Evolutionary conservation across 2,329 filamentous ascomycete genomes (phyloP), one percentile per base, ranked within the genome.

Genomic region (Microsporum audouinii): DNA sequence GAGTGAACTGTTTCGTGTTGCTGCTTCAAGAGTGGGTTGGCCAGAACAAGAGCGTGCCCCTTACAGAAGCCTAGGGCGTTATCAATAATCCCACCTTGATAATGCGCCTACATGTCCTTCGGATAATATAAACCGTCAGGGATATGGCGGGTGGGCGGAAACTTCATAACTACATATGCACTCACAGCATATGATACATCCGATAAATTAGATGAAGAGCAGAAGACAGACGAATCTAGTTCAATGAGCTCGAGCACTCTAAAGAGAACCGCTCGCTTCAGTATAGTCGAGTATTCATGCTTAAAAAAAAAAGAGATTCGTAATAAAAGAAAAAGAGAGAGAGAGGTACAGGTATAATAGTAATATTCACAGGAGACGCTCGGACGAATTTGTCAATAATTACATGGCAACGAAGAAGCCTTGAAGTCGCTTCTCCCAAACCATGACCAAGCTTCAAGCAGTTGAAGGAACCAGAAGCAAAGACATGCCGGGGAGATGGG

Each of bases 321-420:
- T 36, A 34, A 55, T 34, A 10, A 36, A 43, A 34, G 49, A 23
- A 23, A 23, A 23, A 23, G 17, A 23, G 17, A 23, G 17, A 23
- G 17, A 23, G 17, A 23, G 17, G 31, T 55, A 55, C 49, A 55
- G 12, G 33, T 55, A 17, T 34, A 55, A 31, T 55, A 10, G 49
- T 55, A 55, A 55, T 55, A 55, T 55, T 55, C 49, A 55, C 49
- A 55, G 49, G 33, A 55, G 49, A 23, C 49, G 29, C 49, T 55
- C 36, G 14, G 49, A 55, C 31, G 17, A 23, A 29, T 55, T 14
- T 36, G 31, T 34, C 49, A 55, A 55, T 55, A 55, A 55, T 55
- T 55, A 55, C 49, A 55, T n/a, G 49, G 49, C 49, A 55, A 55
- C n/a, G 49, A 17, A 34, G 17, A 17, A 2, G 31, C 49, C 49